These are phyloP conservation scores for Hypoxylon sp. DNA, from an alignment of 2,329 filamentous ascomycete genomes.

Conservation along the genomic window DNA sequence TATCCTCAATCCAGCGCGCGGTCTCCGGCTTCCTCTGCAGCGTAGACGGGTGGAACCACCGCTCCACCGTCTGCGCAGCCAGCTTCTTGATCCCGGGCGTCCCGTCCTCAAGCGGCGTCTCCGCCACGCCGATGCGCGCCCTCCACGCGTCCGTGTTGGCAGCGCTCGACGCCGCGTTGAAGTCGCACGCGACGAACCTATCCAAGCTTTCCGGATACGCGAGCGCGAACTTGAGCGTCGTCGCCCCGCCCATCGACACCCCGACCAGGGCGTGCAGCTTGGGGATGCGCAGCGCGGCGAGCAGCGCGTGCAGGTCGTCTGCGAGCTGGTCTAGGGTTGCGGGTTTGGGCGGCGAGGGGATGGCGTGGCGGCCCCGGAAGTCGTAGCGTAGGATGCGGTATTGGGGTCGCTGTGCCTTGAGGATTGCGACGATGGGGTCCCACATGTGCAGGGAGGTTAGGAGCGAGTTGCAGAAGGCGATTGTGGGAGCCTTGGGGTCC, in stretches of 20 bases:
- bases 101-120: constrained; percentile 63
- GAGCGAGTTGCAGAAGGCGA: constrained; percentile 85
- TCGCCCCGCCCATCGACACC: constrained; percentile 86
- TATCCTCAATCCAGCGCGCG: constrained; percentile 73
- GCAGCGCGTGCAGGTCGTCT: constrained; percentile 75
- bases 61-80: constrained; percentile 77
- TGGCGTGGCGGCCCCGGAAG: constrained; percentile 75
- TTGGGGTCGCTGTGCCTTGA: constrained; percentile 71
- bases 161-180: constrained; percentile 78
- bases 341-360: constrained; percentile 63
- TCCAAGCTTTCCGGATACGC: constrained; percentile 85
- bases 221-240: constrained; percentile 80
- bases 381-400: constrained; percentile 85
- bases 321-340: constrained; percentile 76
- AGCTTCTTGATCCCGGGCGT: constrained; percentile 74
- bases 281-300: constrained; percentile 78
- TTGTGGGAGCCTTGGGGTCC: constrained; percentile 75
- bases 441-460: constrained; percentile 85
- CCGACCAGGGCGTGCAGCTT: constrained; percentile 78
- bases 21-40: constrained; percentile 61
- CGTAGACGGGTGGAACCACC: constrained; percentile 81
- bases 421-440: constrained; percentile 78
- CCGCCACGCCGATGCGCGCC: constrained; percentile 78
- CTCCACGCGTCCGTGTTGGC: constrained; percentile 86
- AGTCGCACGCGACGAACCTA: constrained; percentile 89